Base-by-base conservation (phyloP, 176 grass and related monocot species). In the Leersia perrieri region DNA sequence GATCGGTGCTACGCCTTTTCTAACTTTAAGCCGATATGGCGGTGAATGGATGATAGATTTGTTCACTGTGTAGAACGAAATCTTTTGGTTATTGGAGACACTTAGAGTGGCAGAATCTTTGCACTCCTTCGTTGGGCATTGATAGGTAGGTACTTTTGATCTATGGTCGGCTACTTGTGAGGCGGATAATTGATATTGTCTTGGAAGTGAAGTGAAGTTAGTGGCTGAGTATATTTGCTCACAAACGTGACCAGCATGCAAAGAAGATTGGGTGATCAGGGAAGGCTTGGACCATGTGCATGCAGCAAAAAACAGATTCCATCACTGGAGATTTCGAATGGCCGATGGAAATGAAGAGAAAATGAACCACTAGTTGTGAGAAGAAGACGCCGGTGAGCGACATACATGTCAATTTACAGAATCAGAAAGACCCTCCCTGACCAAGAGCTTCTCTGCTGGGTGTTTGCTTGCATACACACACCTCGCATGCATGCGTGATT, bases 1-100 rank as follows among this genome's bases (percentile, higher is more conserved):
- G 38, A 62, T 67, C 31, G 23, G 78, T 58, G 78, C 38, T 45
- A 3, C 32, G 49, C 49, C 31, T 69, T 75, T 23, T 39, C 16
- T 25, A 64, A 12, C 74, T 83, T 88, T 83, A 57, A 1, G 28
- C 0, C 13, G 85, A 73, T 78, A 73, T 22, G 86, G 80, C 86
- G 86, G 80, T 83, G 80, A 80, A 78, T 22, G 78, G 86, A 78
- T 22, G 78, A 68, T 15, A 62, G 74, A 73, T 86, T 26, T 32
- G 42, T 0, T 72, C 75, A 30, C 45, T 18, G 60, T 20, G 25
- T 23, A 40, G 66, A 41, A 36, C 23, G 36, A 80, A 79, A 62
- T 20, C 16, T 23, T 23, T 29, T 29, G 39, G 61, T 27, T 27
- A 49, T 68, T 10, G 67, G 83, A 31, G 20, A 13, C 65, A 40